A percentile compares a stretch with the other conserved stretches of the same genome.
These are phyloP conservation scores for Boechera retrofracta DNA, from an alignment of 345 rosid species.

Conservation along the genomic window DNA sequence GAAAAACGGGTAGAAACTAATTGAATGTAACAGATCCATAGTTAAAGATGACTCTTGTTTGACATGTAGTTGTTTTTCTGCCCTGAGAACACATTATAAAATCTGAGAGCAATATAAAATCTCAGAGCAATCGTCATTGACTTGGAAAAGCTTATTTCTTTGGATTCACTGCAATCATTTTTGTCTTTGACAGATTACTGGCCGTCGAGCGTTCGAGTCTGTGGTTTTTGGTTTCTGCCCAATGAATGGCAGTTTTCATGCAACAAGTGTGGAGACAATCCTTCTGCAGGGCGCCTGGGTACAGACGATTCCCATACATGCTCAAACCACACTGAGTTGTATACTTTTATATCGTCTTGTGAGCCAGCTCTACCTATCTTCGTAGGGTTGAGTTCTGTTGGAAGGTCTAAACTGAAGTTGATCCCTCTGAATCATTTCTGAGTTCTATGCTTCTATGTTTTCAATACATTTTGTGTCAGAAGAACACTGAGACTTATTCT, in stretches of 20 bases:
- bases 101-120: background rate
- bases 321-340: conserved; percentile 62
- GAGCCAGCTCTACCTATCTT: conserved; percentile 61
- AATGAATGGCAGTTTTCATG: conserved; percentile 86
- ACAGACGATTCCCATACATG: conserved; percentile 51
- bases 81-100: conserved; percentile 1
- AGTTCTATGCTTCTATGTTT: background rate
- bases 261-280: conserved; percentile 60
- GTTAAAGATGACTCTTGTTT: background rate
- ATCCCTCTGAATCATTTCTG: conserved; percentile 36
- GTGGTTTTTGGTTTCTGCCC: conserved; percentile 96
- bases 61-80: background rate
- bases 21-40: background rate
- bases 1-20: background rate
- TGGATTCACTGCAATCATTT: conserved; percentile 31
- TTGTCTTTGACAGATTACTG: conserved; percentile 69
- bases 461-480: background rate
- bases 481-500: background rate
- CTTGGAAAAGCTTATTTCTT: conserved; percentile 11
- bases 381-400: conserved; percentile 77
- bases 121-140: conserved; percentile 12
- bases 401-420: conserved; percentile 63
- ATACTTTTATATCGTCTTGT: conserved; percentile 53
- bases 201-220: conserved; percentile 69
- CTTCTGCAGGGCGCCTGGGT: conserved; percentile 40